Evolutionary conservation across 192 early-diverging fungal genomes (phyloP).

Genomic region (Funneliformis geosporum): DNA sequence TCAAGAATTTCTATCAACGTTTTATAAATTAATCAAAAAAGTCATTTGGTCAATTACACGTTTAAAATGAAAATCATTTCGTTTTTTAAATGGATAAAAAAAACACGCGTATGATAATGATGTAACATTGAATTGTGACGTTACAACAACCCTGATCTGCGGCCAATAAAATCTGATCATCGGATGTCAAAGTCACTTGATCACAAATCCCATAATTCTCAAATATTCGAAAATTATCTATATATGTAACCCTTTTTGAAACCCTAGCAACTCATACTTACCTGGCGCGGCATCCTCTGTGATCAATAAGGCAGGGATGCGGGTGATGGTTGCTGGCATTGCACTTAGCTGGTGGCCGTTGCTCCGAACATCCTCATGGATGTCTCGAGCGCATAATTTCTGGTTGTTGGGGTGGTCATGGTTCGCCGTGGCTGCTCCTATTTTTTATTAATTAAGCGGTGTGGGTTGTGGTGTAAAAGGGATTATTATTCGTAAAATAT

Average conservation of each 20-base stretch:
- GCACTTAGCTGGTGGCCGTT: constrained; percentile 11
- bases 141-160: no score
- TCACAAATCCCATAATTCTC: constrained; percentile 9
- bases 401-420: constrained; percentile 20
- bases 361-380: neutral
- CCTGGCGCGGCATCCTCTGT: constrained; percentile 9
- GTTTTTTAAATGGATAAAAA: no score
- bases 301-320: constrained; percentile 13
- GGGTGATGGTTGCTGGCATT: constrained; percentile 15
- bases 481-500: no score
- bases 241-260: neutral
- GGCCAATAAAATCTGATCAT: no score
- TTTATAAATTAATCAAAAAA: no score
- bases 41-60: no score
- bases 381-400: constrained; percentile 24
- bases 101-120: no score
- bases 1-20: no score
- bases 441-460: neutral
- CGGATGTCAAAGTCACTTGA: no score
- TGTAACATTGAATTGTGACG: no score
- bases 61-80: no score
- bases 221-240: neutral
- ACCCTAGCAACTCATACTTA: constrained; percentile 2
- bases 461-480: neutral
- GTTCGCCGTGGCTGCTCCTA: constrained; percentile 17